phyloP scores from a whole-genome alignment of 1,284 basidiomycete species.

The Butyriboletus appendiculatus region DNA sequence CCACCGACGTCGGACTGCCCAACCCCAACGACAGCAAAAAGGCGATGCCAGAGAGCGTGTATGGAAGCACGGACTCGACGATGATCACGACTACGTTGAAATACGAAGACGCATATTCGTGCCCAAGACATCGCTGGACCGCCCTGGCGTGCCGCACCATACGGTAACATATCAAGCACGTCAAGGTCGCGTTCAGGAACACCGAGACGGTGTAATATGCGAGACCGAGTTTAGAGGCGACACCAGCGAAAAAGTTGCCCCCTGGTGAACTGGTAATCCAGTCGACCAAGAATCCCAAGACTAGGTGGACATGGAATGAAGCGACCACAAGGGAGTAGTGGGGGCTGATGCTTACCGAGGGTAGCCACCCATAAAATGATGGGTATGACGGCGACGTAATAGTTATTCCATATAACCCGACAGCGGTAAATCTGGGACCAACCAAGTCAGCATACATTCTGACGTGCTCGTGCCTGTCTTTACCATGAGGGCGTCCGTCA shows the following conservation, averaged over 20 bases:
- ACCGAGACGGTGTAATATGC: conserved; percentile 23
- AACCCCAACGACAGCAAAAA: conserved; percentile 25
- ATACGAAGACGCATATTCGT: conserved; percentile 19
- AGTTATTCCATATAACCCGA: conserved; percentile 15
- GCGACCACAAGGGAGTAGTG: no score
- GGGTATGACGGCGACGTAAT: conserved; percentile 14
- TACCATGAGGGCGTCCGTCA: conserved; percentile 32
- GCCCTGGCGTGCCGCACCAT: conserved; percentile 15
- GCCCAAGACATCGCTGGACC: conserved; percentile 12
- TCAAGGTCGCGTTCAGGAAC: conserved; percentile 21
- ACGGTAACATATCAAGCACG: conserved; percentile 29
- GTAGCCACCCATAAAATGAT: conserved; percentile 24
- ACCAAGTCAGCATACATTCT: neutral
- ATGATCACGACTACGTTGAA: conserved; percentile 18
- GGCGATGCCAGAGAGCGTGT: conserved; percentile 28
- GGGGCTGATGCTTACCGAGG: conserved; percentile 16
- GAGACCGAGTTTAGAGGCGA: conserved; percentile 15
- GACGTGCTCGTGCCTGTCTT: neutral
- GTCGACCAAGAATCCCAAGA: conserved; percentile 18
- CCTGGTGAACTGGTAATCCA: conserved; percentile 17
- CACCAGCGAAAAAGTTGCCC: conserved; percentile 20
- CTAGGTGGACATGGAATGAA: conserved; percentile 10
- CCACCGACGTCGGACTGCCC: conserved; percentile 7
- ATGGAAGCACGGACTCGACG: conserved; percentile 31
- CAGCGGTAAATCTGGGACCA: conserved; percentile 27